Evolutionary conservation across 192 early-diverging fungal species (phyloP).

Genomic region (Chytriomyces sp.): DNA sequence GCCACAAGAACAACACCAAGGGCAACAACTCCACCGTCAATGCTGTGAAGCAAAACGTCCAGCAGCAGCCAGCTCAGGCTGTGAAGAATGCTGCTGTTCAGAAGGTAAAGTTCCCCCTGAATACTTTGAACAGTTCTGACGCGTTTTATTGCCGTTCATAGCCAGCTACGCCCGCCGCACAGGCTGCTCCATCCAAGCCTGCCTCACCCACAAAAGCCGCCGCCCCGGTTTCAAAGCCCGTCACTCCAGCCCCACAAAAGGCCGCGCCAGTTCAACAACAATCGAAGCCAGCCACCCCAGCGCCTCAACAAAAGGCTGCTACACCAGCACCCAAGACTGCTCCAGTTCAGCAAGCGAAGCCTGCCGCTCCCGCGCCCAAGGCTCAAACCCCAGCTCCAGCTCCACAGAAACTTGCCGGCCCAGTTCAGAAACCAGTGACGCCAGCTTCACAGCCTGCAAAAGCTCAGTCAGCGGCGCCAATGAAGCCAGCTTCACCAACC

Average conservation of each 20-base stretch:
- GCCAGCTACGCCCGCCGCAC: not conserved
- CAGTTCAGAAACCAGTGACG: not conserved
- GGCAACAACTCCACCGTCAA: slow-evolving; percentile 25
- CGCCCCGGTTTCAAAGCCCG: slow-evolving; percentile 15
- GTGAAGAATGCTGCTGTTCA: slow-evolving; percentile 18
- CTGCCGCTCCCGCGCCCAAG: not conserved
- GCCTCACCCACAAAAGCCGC: slow-evolving; percentile 16
- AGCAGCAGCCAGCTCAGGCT: slow-evolving; percentile 21
- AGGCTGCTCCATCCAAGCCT: slow-evolving; percentile 8
- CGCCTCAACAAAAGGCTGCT: not conserved
- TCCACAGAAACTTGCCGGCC: not conserved
- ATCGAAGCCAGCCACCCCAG: too few species aligned
- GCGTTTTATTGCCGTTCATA: not conserved
- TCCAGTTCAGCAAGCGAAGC: not conserved
- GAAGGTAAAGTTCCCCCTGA: not conserved
- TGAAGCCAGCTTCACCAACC: not conserved
- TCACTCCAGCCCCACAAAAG: not conserved
- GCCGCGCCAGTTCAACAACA: not conserved
- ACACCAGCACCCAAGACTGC: not conserved
- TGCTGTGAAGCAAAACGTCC: slow-evolving; percentile 33
- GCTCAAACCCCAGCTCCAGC: not conserved
- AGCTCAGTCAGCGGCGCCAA: not conserved
- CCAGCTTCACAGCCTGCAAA: not conserved
- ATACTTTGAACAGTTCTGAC: not conserved
- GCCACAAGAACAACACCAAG: slow-evolving; percentile 26